Percentiles rank a stretch among this genome's conserved stretches.
Conservation (phyloP, 495 filamentous ascomycete genomes). For the Aeminium ludgeri region DNA sequence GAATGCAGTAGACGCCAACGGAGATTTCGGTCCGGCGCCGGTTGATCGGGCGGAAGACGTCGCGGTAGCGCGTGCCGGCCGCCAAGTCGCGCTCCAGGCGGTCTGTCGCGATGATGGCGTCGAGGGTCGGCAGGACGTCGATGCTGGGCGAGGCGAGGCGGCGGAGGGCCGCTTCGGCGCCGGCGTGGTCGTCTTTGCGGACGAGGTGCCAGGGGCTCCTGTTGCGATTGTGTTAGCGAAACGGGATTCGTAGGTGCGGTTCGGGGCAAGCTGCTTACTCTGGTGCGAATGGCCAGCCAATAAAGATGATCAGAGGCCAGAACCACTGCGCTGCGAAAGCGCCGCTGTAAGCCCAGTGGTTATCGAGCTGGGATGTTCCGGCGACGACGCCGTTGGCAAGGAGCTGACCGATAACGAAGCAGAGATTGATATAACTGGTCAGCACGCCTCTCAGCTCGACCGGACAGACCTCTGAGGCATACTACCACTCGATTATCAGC, state of each 20-base stretch:
- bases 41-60: slow-evolving; percentile 24
- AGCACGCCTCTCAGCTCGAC: slow-evolving; percentile 17
- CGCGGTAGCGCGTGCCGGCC: slow-evolving; percentile 19
- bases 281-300: slow-evolving; percentile 23
- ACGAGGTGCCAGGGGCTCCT: slow-evolving; percentile 25
- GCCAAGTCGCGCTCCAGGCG: slow-evolving; percentile 23
- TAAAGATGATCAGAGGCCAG: slow-evolving; percentile 25
- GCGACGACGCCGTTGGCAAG: slow-evolving; percentile 33
- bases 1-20: slow-evolving; percentile 52
- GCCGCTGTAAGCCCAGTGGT: slow-evolving; percentile 25
- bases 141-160: slow-evolving; percentile 21
- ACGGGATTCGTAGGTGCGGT: neutral
- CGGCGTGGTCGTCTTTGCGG: slow-evolving; percentile 19
- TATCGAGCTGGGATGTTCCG: slow-evolving; percentile 13
- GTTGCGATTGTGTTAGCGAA: neutral
- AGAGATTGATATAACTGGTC: slow-evolving; percentile 30
- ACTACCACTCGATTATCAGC: too few relatives aligned
- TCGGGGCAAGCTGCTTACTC: slow-evolving; percentile 16
- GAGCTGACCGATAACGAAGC: slow-evolving; percentile 37
- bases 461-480: slow-evolving; percentile 24
- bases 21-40: slow-evolving; percentile 25
- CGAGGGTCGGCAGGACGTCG: slow-evolving; percentile 24
- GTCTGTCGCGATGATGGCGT: slow-evolving; percentile 25
- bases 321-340: slow-evolving; percentile 22
- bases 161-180: slow-evolving; percentile 23